A percentile compares a stretch with the other conserved stretches of the same genome.
These are phyloP conservation scores for Fremontodendron californicum DNA, from an alignment of 345 rosid species.

Conservation along the genomic window DNA sequence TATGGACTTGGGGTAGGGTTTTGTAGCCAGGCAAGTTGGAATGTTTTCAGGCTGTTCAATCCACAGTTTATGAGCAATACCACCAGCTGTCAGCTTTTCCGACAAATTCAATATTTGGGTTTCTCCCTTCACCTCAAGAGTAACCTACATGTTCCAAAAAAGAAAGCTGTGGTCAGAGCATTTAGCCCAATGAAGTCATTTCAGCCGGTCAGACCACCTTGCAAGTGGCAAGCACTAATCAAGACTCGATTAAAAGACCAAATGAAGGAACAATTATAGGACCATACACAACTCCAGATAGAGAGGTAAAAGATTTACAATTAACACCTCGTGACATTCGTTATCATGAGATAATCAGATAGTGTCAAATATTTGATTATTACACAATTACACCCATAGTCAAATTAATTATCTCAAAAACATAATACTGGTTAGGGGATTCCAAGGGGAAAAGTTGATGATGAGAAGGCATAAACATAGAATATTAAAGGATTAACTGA, in stretches of 20 bases:
- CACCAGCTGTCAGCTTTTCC: conserved; percentile 62
- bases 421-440: neutral
- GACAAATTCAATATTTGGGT: conserved; percentile 65
- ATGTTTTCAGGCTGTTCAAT: conserved; percentile 85
- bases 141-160: conserved; percentile 44
- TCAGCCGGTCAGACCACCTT: neutral
- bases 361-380: neutral
- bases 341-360: neutral
- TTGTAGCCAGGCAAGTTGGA: conserved; percentile 54
- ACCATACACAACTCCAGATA: neutral
- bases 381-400: neutral
- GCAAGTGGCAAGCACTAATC: neutral
- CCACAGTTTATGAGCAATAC: conserved; percentile 79
- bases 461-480: neutral
- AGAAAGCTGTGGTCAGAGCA: neutral
- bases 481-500: neutral
- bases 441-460: neutral
- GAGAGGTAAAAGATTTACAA: neutral
- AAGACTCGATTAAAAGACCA: neutral
- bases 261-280: neutral
- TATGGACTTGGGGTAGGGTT: conserved; percentile 52
- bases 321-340: neutral
- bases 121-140: conserved; percentile 95
- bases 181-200: neutral
- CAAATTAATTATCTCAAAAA: neutral